Percentiles rank a stretch among this genome's conserved stretches.
Conservation (phyloP, 1,284 basidiomycete species). For the Moesziomyces sp. region DNA sequence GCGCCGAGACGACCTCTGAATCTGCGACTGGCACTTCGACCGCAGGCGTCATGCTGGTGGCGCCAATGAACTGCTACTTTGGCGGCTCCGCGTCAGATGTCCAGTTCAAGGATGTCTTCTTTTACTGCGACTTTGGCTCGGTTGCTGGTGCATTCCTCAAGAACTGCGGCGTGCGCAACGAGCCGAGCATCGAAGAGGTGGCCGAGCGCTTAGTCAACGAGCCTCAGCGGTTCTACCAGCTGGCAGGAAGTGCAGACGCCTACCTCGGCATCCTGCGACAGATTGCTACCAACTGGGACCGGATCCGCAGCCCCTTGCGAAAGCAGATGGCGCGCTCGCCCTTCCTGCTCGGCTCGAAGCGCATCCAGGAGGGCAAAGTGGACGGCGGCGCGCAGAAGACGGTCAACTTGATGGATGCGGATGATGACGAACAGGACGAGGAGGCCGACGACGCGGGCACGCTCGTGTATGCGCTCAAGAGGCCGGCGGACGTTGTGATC, state of each 20-base stretch:
- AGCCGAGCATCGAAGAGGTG: constrained; percentile 85
- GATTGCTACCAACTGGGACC: constrained; percentile 79
- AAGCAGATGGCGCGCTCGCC: constrained; percentile 77
- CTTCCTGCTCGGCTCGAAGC: constrained; percentile 79
- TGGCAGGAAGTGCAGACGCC: constrained; percentile 76
- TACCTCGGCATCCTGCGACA: constrained; percentile 81
- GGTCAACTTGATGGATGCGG: constrained; percentile 38
- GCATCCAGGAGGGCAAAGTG: constrained; percentile 65
- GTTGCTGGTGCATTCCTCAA: constrained; percentile 82
- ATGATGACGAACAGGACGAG: constrained; percentile 55
- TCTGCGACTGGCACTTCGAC: constrained; percentile 5
- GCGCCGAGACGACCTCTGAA: not conserved
- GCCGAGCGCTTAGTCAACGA: constrained; percentile 63
- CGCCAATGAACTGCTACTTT: constrained; percentile 74
- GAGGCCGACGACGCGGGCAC: constrained; percentile 61
- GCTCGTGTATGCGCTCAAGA: constrained; percentile 63
- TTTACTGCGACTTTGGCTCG: constrained; percentile 84
- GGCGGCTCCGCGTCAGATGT: constrained; percentile 37
- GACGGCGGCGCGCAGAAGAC: constrained; percentile 7
- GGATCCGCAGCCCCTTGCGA: constrained; percentile 74
- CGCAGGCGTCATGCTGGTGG: constrained; percentile 37
- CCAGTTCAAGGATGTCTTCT: constrained; percentile 73
- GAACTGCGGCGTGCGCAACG: constrained; percentile 85
- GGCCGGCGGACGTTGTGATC: constrained; percentile 65
- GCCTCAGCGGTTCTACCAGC: constrained; percentile 77